These are phyloP conservation scores for Fusarium concolor DNA, from an alignment of 2,329 filamentous ascomycete genomes.

Conservation along the genomic window DNA sequence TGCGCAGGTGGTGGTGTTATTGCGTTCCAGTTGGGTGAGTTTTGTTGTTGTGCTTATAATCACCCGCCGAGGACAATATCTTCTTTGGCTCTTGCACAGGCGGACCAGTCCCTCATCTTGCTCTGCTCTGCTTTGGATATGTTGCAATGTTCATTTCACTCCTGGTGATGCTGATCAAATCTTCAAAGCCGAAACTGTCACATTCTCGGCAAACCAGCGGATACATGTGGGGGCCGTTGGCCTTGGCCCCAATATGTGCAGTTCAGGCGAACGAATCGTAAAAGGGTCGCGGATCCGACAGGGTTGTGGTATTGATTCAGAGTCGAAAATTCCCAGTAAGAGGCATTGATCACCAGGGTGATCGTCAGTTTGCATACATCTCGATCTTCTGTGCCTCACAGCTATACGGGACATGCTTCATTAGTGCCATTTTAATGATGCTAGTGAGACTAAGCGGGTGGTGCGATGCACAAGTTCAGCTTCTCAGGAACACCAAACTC, in stretches of 20 bases:
- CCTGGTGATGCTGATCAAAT: conserved; percentile 38
- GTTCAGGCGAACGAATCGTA: conserved; percentile 29
- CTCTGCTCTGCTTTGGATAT: conserved; percentile 15
- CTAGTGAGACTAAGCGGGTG: conserved; percentile 18
- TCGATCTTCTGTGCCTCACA: conserved; percentile 38
- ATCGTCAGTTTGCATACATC: conserved; percentile 39
- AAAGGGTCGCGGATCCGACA: conserved; percentile 28
- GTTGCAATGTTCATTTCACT: conserved; percentile 35
- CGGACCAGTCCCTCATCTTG: not conserved
- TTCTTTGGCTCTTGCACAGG: conserved; percentile 1
- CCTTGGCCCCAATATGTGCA: conserved; percentile 19
- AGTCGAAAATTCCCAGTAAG: conserved; percentile 22
- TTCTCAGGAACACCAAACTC: conserved; percentile 33
- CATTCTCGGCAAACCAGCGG: conserved; percentile 29
- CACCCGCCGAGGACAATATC: not conserved
- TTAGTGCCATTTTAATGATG: conserved; percentile 26
- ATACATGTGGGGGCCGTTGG: conserved; percentile 35
- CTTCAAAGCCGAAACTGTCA: conserved; percentile 28
- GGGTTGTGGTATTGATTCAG: conserved; percentile 24
- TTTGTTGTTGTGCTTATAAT: conserved; percentile 1
- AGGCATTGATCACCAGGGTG: conserved; percentile 22
- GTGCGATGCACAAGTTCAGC: conserved; percentile 39
- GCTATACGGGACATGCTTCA: conserved; percentile 44
- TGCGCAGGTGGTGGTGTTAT: conserved; percentile 19
- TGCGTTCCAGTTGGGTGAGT: not conserved